Percentiles rank a stretch among this genome's conserved stretches.
phyloP scores from a whole-genome alignment of 2,329 filamentous ascomycete genomes.

The Exophiala dermatitidis region DNA sequence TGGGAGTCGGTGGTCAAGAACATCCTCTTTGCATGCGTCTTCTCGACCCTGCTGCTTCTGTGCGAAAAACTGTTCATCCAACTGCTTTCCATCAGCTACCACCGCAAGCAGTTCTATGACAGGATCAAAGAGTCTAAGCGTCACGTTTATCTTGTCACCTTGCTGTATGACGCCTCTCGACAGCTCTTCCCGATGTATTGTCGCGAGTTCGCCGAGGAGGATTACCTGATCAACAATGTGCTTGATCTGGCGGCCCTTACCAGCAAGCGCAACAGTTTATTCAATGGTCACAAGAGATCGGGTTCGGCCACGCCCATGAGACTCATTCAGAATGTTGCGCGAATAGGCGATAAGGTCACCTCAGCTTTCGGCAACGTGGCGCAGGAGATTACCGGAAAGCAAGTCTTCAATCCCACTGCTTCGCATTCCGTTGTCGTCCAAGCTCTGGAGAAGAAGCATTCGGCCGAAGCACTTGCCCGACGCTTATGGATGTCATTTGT shows the following conservation, averaged over 20 bases:
- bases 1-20: constrained; percentile 53
- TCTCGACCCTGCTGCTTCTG: constrained; percentile 52
- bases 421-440: constrained; percentile 84
- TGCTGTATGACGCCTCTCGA: constrained; percentile 85
- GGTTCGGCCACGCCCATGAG: constrained; percentile 70
- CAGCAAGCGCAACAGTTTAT: constrained; percentile 36
- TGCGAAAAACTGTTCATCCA: constrained; percentile 56
- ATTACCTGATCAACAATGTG: constrained; percentile 82
- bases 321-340: constrained; percentile 66
- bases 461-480: constrained; percentile 85
- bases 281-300: constrained; percentile 44
- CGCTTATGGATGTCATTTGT: constrained; percentile 99
- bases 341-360: constrained; percentile 87
- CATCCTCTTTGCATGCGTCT: constrained; percentile 51
- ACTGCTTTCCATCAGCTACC: constrained; percentile 61
- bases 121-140: constrained; percentile 85
- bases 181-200: constrained; percentile 89
- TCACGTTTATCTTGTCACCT: constrained; percentile 69
- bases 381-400: constrained; percentile 88
- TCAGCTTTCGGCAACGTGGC: constrained; percentile 89
- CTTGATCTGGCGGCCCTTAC: constrained; percentile 61
- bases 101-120: constrained; percentile 58
- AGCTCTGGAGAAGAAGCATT: constrained; percentile 74
- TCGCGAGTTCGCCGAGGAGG: constrained; percentile 81
- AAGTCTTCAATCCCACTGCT: constrained; percentile 87